Conservation (phyloP, 148 eudicot genomes). For the Dysphania ambrosioides region DNA sequence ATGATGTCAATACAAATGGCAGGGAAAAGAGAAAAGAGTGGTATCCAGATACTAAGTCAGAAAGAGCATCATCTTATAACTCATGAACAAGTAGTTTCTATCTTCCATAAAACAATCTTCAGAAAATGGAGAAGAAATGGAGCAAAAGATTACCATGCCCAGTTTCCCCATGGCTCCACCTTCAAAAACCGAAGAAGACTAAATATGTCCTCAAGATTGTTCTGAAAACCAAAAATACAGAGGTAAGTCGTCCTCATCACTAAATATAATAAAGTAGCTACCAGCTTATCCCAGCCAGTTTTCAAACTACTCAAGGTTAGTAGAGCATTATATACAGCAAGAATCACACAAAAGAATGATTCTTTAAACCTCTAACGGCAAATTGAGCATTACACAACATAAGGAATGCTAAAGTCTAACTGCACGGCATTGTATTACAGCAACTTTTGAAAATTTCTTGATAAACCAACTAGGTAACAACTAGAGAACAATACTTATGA, state of each 20-base stretch:
- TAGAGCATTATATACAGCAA: not conserved
- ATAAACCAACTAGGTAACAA: not conserved
- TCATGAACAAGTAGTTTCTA: not conserved
- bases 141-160: constrained; percentile 79
- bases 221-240: constrained; percentile 42
- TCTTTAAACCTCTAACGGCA: not conserved
- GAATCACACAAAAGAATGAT: not conserved
- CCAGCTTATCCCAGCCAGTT: not conserved
- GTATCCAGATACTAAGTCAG: no score
- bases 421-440: not conserved
- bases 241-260: constrained; percentile 23
- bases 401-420: not conserved
- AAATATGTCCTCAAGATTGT: constrained; percentile 88
- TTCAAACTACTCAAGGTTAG: not conserved
- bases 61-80: not conserved
- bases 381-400: not conserved
- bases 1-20: no score
- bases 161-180: constrained; percentile 98
- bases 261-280: not conserved
- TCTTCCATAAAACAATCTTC: not conserved
- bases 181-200: constrained; percentile 93
- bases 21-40: no score
- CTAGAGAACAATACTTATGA: not conserved
- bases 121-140: not conserved
- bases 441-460: not conserved